Evolutionary conservation across 768 basidiomycete species (phyloP).

Genomic region (Macrolepiota dolichaula): DNA sequence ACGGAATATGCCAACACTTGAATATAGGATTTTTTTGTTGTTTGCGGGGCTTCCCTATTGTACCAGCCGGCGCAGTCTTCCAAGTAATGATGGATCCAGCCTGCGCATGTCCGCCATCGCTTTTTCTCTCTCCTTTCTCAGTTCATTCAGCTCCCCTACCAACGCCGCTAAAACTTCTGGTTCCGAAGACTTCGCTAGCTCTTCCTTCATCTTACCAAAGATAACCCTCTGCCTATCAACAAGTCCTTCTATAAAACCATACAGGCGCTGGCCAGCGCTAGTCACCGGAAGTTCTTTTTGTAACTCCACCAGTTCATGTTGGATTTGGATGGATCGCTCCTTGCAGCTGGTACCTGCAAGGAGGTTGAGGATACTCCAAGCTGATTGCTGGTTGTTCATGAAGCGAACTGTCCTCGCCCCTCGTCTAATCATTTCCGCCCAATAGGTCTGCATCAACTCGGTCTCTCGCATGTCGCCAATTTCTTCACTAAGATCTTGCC

Average conservation of each 20-base stretch:
- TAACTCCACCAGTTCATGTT: constrained; percentile 45
- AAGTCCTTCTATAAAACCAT: not conserved
- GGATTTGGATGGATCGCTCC: constrained; percentile 43
- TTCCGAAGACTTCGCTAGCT: not conserved
- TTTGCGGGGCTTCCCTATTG: not conserved
- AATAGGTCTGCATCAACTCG: not conserved
- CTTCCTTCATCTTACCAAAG: not conserved
- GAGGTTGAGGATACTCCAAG: constrained; percentile 2
- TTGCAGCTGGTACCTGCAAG: constrained; percentile 3
- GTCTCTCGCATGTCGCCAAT: not conserved
- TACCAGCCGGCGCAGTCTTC: not conserved
- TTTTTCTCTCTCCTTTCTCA: not conserved
- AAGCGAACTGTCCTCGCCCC: not conserved
- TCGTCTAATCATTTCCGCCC: constrained; percentile 4
- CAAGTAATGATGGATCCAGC: not conserved
- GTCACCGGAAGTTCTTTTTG: constrained; percentile 48
- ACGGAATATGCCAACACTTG: too few relatives aligned
- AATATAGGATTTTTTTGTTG: too few relatives aligned
- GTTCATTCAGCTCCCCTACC: not conserved
- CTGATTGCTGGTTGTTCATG: not conserved
- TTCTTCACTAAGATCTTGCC: not conserved
- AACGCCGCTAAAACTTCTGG: not conserved
- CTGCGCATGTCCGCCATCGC: not conserved
- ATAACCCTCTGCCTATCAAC: not conserved
- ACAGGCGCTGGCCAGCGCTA: constrained; percentile 48